These are phyloP conservation scores for Pseudocercospora musae DNA, from an alignment of 2,329 filamentous ascomycete species.

Conservation along the genomic window DNA sequence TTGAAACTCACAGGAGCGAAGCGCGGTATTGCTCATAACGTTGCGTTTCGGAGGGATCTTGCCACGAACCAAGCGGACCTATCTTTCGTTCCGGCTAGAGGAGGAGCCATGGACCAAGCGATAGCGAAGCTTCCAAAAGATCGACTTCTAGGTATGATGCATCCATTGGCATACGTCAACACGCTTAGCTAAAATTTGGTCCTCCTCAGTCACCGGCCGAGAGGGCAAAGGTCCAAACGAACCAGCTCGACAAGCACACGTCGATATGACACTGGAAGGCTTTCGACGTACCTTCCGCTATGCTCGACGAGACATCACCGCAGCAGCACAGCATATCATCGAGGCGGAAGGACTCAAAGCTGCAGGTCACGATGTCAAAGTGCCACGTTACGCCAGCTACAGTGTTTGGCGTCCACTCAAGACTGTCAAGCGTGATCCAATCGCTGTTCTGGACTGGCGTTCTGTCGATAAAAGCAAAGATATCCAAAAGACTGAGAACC, in stretches of 20 bases:
- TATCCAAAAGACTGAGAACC: conserved; percentile 16
- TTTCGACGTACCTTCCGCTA: conserved; percentile 7
- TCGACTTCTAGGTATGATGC: conserved; percentile 11
- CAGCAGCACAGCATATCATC: conserved; percentile 6
- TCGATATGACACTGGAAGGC: conserved; percentile 15
- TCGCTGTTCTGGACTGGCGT: conserved; percentile 19
- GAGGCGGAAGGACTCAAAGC: conserved; percentile 16
- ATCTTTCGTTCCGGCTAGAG: conserved; percentile 5
- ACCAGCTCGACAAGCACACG: conserved; percentile 20
- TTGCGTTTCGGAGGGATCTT: conserved; percentile 13
- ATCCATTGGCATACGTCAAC: not conserved
- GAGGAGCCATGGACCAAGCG: conserved; percentile 10
- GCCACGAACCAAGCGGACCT: conserved; percentile 12
- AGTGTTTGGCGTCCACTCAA: conserved; percentile 22
- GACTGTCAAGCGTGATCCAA: conserved; percentile 21
- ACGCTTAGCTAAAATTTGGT: not conserved
- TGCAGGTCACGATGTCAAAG: conserved; percentile 13
- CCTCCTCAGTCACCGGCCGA: conserved; percentile 13
- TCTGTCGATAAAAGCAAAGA: conserved; percentile 14
- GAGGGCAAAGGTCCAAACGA: conserved; percentile 5
- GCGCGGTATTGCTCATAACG: conserved; percentile 12
- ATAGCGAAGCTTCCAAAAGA: conserved; percentile 14
- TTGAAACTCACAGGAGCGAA: conserved; percentile 19
- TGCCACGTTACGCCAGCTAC: conserved; percentile 18
- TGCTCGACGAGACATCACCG: conserved; percentile 13